phyloP scores from a whole-genome alignment of 441 rosid species.

The Populus hybrid region DNA sequence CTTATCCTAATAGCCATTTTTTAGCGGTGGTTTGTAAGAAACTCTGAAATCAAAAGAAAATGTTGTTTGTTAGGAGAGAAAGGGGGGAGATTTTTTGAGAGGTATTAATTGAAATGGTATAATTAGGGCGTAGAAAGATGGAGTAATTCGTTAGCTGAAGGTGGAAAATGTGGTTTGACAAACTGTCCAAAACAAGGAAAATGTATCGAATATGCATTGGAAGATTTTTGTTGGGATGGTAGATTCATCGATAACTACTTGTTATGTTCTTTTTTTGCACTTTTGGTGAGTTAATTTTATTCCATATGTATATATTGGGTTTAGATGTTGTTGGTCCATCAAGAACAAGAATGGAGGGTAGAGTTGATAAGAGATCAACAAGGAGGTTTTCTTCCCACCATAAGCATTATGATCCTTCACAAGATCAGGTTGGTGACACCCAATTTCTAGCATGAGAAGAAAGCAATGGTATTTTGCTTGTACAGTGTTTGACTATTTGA shows the following conservation, averaged over 20 bases:
- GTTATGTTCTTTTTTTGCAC: background rate
- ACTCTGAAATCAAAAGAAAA: background rate
- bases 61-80: background rate
- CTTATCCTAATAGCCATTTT: no score
- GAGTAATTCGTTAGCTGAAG: background rate
- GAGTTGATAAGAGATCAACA: constrained; percentile 26
- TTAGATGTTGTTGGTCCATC: constrained; percentile 11
- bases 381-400: constrained; percentile 23
- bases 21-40: background rate
- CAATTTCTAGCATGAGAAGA: background rate
- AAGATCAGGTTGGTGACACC: constrained; percentile 40
- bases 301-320: background rate
- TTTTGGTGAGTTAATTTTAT: background rate
- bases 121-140: background rate
- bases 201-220: background rate
- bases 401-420: constrained; percentile 28
- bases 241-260: background rate
- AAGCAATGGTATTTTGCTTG: background rate
- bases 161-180: background rate
- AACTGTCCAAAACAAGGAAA: background rate
- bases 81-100: background rate
- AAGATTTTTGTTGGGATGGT: background rate
- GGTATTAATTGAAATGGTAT: background rate
- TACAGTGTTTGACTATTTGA: background rate
- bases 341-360: constrained; percentile 19